Conservation (phyloP, 2,329 filamentous ascomycete species). For the Rhinocladiella mackenziei region DNA sequence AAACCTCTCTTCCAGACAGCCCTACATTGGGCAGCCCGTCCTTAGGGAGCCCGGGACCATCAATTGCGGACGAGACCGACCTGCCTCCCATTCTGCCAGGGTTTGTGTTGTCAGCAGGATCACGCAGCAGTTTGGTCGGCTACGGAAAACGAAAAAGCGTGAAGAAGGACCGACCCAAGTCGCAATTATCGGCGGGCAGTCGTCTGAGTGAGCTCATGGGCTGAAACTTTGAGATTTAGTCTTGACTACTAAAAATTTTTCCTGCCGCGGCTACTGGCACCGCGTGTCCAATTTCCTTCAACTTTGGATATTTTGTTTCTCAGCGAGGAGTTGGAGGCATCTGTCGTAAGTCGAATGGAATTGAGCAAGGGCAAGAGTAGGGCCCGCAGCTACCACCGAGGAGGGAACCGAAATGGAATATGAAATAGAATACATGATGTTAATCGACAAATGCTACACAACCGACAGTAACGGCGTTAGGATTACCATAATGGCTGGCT, state of each 20-base stretch:
- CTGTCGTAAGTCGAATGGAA: not conserved
- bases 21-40: slow-evolving; percentile 16
- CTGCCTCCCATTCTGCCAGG: slow-evolving; percentile 36
- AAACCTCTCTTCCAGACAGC: slow-evolving; percentile 15
- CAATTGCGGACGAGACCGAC: slow-evolving; percentile 27
- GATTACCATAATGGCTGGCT: too few relatives aligned
- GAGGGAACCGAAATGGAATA: too few relatives aligned
- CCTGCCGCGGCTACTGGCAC: slow-evolving; percentile 22
- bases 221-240: slow-evolving; percentile 4
- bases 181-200: slow-evolving; percentile 13
- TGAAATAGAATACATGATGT: too few relatives aligned
- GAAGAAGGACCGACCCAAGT: slow-evolving; percentile 17
- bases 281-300: too few relatives aligned
- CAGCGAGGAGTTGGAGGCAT: slow-evolving; percentile 20
- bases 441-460: too few relatives aligned
- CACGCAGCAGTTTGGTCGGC: slow-evolving; percentile 36
- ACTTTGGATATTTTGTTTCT: slow-evolving; percentile 2
- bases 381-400: not conserved
- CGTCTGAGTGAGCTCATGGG: slow-evolving; percentile 18
- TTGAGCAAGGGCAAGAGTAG: not conserved
- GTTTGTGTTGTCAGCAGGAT: slow-evolving; percentile 41
- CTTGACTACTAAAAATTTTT: slow-evolving; percentile 1
- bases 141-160: slow-evolving; percentile 30
- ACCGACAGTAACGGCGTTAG: too few relatives aligned
- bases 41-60: slow-evolving; percentile 29